phyloP scores from a whole-genome alignment of 306 rosid species.

The Abrus pulchellus region DNA sequence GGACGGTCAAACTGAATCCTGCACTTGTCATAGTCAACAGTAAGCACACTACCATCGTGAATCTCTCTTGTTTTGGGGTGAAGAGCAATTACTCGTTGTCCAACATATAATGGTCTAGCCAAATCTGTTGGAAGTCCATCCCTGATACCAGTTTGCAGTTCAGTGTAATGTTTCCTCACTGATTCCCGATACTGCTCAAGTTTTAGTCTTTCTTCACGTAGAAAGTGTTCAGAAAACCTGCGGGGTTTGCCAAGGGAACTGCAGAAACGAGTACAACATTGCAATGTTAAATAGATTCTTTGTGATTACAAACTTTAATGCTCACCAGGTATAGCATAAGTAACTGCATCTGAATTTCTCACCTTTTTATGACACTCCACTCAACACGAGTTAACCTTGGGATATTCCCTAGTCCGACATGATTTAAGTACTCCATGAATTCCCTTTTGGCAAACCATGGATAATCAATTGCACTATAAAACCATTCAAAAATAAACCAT shows the following conservation, averaged over 20 bases:
- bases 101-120: slow-evolving; percentile 89
- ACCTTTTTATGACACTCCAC: slow-evolving; percentile 96
- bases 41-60: slow-evolving; percentile 91
- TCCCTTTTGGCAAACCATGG: slow-evolving; percentile 97
- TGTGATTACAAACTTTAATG: slow-evolving; percentile 3
- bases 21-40: slow-evolving; percentile 88
- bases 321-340: slow-evolving; percentile 32
- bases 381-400: slow-evolving; percentile 90
- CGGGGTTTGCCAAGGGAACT: slow-evolving; percentile 99
- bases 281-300: slow-evolving; percentile 39
- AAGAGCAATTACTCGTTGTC: slow-evolving; percentile 87
- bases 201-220: slow-evolving; percentile 80
- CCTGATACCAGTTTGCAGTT: slow-evolving; percentile 70
- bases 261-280: slow-evolving; percentile 53
- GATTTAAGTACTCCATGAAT: slow-evolving; percentile 92
- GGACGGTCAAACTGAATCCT: slow-evolving; percentile 89
- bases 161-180: slow-evolving; percentile 84
- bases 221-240: slow-evolving; percentile 87
- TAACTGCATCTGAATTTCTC: slow-evolving; percentile 34
- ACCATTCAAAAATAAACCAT: slow-evolving; percentile 94
- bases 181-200: slow-evolving; percentile 85
- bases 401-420: slow-evolving; percentile 90
- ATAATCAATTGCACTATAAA: slow-evolving; percentile 93
- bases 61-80: slow-evolving; percentile 93
- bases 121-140: slow-evolving; percentile 98